Evolutionary conservation across 148 eudicot species (phyloP).

Genomic region (Drosera capensis): DNA sequence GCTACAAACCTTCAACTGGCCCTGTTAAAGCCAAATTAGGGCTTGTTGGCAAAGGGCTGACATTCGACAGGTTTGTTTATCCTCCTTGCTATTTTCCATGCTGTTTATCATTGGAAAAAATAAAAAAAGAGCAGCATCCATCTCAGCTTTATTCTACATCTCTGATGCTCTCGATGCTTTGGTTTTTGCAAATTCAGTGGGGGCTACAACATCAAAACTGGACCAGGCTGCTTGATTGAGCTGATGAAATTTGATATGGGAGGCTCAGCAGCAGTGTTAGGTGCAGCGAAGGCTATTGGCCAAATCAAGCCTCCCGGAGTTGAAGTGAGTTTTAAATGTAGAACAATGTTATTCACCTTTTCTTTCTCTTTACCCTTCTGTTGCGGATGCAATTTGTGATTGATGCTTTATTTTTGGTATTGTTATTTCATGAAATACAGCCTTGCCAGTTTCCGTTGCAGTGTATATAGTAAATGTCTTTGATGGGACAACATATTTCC

Average conservation of each 20-base stretch:
- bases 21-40: constrained; percentile 62
- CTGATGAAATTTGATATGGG: constrained; percentile 98
- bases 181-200: constrained; percentile 36
- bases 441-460: no score
- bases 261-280: constrained; percentile 94
- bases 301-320: constrained; percentile 96
- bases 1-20: constrained; percentile 78
- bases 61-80: constrained; percentile 72
- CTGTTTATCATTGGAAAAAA: not conserved
- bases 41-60: constrained; percentile 91
- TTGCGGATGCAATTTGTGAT: no score
- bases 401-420: no score
- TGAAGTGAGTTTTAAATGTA: constrained; percentile 79
- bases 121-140: not conserved
- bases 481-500: no score
- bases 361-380: not conserved
- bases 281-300: constrained; percentile 97
- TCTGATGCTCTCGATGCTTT: no score
- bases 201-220: constrained; percentile 97
- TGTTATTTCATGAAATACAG: no score
- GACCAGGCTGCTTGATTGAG: constrained; percentile 84
- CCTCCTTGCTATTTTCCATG: not conserved
- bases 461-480: no score
- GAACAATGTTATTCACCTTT: no score
- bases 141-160: not conserved